phyloP scores from a whole-genome alignment of 495 filamentous ascomycete genomes.

The Aspergillus nanangensis region DNA sequence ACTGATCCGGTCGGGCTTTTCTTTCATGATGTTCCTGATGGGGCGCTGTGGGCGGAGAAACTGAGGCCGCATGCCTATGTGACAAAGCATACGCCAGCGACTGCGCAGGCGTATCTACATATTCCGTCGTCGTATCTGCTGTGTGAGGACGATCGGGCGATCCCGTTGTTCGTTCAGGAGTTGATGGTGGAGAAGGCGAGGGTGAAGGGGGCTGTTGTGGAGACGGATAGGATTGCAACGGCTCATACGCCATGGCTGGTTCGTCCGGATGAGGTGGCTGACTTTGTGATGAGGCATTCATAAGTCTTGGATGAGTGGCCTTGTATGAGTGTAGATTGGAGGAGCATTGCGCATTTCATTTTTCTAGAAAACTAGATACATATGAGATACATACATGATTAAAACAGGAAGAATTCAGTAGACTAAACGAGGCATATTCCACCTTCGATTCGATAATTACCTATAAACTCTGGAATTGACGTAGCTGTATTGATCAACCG shows the following conservation, averaged over 20 bases:
- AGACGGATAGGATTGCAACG: slow-evolving; percentile 39
- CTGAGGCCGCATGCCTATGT: slow-evolving; percentile 30
- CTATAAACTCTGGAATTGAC: no score
- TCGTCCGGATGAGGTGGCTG: slow-evolving; percentile 16
- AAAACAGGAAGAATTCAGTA: no score
- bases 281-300: no score
- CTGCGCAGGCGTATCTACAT: slow-evolving; percentile 22
- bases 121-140: slow-evolving; percentile 29
- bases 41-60: slow-evolving; percentile 23
- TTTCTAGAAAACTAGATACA: no score
- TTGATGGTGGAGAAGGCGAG: slow-evolving; percentile 39
- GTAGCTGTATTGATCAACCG: no score
- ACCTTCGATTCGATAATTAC: no score
- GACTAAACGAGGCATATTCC: no score
- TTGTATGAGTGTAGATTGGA: no score
- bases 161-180: slow-evolving; percentile 34
- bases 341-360: no score
- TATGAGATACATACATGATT: no score
- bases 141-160: slow-evolving; percentile 33
- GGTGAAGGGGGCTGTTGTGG: slow-evolving; percentile 49
- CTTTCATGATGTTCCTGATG: slow-evolving; percentile 37
- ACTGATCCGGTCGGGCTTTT: slow-evolving; percentile 25
- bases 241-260: slow-evolving; percentile 39
- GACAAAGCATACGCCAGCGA: slow-evolving; percentile 28
- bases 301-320: no score